Percentiles rank a stretch among this genome's conserved stretches.
Conservation (phyloP, 2,329 filamentous ascomycete genomes). For the Claviceps monticola region DNA sequence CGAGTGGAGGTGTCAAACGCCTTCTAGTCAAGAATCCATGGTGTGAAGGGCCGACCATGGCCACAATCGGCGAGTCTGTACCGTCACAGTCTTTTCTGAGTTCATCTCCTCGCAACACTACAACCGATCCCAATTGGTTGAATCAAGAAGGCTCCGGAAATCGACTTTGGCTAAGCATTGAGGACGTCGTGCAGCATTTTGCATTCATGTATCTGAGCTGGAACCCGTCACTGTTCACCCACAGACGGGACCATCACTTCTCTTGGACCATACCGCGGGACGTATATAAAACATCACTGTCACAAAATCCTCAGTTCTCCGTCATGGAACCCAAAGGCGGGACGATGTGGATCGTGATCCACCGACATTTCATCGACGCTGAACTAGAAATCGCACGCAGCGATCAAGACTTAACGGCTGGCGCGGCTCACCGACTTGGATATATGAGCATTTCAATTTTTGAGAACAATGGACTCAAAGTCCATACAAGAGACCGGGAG, state of each 20-base stretch:
- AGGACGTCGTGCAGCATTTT: conserved; percentile 80
- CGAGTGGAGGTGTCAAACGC: conserved; percentile 43
- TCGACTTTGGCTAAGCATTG: conserved; percentile 88
- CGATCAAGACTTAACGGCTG: conserved; percentile 24
- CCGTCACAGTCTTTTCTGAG: conserved; percentile 8
- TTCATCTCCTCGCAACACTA: not conserved
- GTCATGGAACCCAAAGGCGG: conserved; percentile 44
- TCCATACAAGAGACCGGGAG: conserved; percentile 60
- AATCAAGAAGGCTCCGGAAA: conserved; percentile 33
- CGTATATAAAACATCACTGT: conserved; percentile 39
- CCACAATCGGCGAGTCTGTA: conserved; percentile 22
- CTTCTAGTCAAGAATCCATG: conserved; percentile 92
- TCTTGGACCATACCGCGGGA: conserved; percentile 53
- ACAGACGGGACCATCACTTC: conserved; percentile 84
- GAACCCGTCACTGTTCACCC: conserved; percentile 73
- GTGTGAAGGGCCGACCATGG: conserved; percentile 62
- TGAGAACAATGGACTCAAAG: conserved; percentile 51
- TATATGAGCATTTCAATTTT: conserved; percentile 86
- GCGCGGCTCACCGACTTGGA: conserved; percentile 44
- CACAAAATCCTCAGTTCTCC: conserved; percentile 60
- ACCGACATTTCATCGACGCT: conserved; percentile 67
- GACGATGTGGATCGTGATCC: conserved; percentile 71
- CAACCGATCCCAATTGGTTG: not conserved
- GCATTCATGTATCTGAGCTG: conserved; percentile 96
- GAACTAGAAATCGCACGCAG: conserved; percentile 43